Base-by-base conservation (phyloP, 768 basidiomycete genomes). In the Inosperma sp. region DNA sequence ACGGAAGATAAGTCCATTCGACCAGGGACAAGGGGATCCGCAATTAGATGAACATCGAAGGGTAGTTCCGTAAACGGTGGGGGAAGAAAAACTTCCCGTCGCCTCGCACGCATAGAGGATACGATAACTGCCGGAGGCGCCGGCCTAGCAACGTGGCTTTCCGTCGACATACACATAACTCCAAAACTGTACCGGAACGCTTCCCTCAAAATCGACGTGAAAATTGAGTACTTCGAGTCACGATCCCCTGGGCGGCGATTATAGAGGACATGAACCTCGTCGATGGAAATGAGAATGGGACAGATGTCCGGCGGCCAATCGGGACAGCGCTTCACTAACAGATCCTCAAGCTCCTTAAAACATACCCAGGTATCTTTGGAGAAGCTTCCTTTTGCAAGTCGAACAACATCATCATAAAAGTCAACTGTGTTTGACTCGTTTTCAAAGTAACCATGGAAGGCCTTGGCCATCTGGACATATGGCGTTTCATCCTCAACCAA, bases 111-210 rank as follows among this genome's bases (percentile, higher is more conserved):
- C 3, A 33, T 1, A 14, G 44, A 45, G 21, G 21, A 8, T 23
- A 34, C 5, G 2, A 13, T 47, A 25, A 7, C 23, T 10, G n/a
- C 8, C 33, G 45, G 35, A 23, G 45, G 46, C 16, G 23, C 45
- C 22, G 26, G 16, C 22, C 22, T 47, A 25, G 3, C 16, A 14
- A 47, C 19, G 17, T 47, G 12, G 23, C 22, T 17, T 13, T 2
- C 33, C 4, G 45, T 47, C 35, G 33, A 47, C 45, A 47, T 47
- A 47, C 34, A 47, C 4, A 47, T 47, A 1, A 47, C 46, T 9
- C 46, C 34, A 36, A 47, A 47, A n/a, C 36, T 3, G 46, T 16
- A 35, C 27, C 4, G 3, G 23, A 36, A 31, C 16, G n/a, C 46
- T 25, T 47, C 46, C 23, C 19, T 47, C 19, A 47, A 47, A 7